Evolutionary conservation across 352 stramenopile species (phyloP), one percentile per base, ranked within the genome.

Genomic region (Phytophthora idaei): DNA sequence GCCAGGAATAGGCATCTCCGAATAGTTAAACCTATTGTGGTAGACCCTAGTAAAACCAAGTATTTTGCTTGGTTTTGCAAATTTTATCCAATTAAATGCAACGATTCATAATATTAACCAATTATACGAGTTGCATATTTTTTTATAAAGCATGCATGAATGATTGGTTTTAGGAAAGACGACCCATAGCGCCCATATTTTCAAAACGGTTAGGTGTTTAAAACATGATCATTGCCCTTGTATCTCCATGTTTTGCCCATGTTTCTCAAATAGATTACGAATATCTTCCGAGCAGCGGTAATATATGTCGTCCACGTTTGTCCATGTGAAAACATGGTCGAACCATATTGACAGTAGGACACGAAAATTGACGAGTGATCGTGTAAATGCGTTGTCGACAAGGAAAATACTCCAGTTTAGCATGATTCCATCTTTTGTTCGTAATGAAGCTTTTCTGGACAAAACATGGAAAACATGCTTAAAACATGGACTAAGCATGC

Each of bases 161-260:
- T 21, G 21, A 21, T 21, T 21, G 21, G 21, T 21, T 21, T 21
- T 21, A 21, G 21, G 21, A 21, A 21, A 21, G 0, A 21, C 61
- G 52, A 28, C 44, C 55, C 10, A 57, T 25, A 49, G 14, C 12
- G 44, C 14, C 39, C 39, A 45, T 45, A 3, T 45, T 45, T 45
- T 45, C 6, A 8, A 7, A 25, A 42, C 4, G 36, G 39, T 45
- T 45, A 21, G 39, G 39, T 45, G 17, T 6, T 25, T 9, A 45
- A 21, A 12, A 25, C 39, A 21, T 45, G 12, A 3, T 1, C 10
- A 45, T 25, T 45, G 39, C 34, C 15, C 39, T 21, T 45, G 39
- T 45, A 21, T 45, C 36, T 21, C 39, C 14, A 45, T n/a, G 39
- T 45, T 45, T 45, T n/a, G 8, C 0, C 36, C 36, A 42, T 17